Evolutionary conservation across 2,329 filamentous ascomycete genomes (phyloP), one percentile per base, ranked within the genome.

Genomic region (Ceratocystis albifundus): DNA sequence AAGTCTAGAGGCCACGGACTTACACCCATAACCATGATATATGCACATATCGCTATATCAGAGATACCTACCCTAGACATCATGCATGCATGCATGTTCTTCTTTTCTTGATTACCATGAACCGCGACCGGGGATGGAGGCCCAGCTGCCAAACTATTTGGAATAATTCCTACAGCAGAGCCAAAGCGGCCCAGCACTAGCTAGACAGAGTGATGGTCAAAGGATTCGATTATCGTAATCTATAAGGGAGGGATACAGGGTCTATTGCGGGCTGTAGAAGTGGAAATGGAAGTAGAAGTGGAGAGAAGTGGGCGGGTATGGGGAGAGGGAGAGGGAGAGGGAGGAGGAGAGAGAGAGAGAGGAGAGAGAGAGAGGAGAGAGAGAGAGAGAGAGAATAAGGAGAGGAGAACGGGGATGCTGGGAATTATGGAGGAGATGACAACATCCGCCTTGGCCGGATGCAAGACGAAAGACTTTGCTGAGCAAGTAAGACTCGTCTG

Each of bases 211-310:
- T 50, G 46, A 6, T 28, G 15, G 28, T 57, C 25, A 30, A 57
- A 57, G 53, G 53, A 57, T 57, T 57, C 25, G 53, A 57, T 22
- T 28, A 57, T 32, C 25, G 15, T 30, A 57, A 57, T 12, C 36
- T 41, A 41, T 57, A 57, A 22, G 53, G 53, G 30, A 57, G 53
- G 53, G 53, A 57, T 57, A 57, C 53, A 57, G 53, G 53, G 53
- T 30, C 46, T 50, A 20, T 50, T 50, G 46, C 46, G 46, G 46
- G n/a, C 36, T 41, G 36, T 41, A 41, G 36, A 41, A 41, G 36
- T 41, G 36, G 36, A 41, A 41, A 41, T 41, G 36, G 36, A 41
- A 41, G 36, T 41, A 12, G 36, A 41, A 41, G 36, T 41, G 36
- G 36, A 41, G 36, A 41, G 36, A 41, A 41, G 36, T 41, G 36